Conservation (phyloP, 2,329 filamentous ascomycete genomes). For the Gnomoniopsis sp. region DNA sequence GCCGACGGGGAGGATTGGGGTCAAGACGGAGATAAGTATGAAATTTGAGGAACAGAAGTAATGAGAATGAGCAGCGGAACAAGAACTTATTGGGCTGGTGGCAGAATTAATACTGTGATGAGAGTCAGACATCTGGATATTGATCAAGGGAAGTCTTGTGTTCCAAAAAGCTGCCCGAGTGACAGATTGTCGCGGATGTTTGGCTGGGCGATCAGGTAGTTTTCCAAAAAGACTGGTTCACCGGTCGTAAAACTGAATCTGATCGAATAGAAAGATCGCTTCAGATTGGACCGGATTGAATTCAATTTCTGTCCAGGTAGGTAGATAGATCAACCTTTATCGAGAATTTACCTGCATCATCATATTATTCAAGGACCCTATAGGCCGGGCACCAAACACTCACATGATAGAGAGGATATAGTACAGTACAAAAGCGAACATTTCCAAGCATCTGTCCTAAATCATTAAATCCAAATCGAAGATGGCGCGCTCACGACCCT, state of each 20-base stretch:
- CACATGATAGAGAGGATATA: neutral
- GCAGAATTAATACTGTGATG: neutral
- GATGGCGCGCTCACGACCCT: neutral
- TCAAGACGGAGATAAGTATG: conserved; percentile 7
- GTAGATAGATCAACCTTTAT: neutral
- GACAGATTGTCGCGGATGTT: neutral
- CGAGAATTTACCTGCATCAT: neutral
- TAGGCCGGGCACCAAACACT: neutral
- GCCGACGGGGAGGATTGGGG: conserved; percentile 3
- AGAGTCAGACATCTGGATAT: neutral
- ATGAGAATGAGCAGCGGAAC: neutral
- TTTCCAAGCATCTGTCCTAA: neutral
- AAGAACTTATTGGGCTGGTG: neutral
- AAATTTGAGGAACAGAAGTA: neutral
- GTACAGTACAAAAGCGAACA: neutral
- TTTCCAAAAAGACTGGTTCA: neutral
- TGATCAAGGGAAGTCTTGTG: neutral
- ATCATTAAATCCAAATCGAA: neutral
- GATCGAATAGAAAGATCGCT: too few relatives aligned
- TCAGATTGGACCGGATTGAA: neutral
- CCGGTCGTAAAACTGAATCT: neutral
- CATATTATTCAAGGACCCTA: neutral
- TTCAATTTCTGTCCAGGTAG: neutral
- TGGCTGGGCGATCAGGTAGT: neutral
- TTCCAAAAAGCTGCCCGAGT: neutral